Evolutionary conservation across 1,284 basidiomycete genomes (phyloP).

Genomic region (Trichosporon sp.): DNA sequence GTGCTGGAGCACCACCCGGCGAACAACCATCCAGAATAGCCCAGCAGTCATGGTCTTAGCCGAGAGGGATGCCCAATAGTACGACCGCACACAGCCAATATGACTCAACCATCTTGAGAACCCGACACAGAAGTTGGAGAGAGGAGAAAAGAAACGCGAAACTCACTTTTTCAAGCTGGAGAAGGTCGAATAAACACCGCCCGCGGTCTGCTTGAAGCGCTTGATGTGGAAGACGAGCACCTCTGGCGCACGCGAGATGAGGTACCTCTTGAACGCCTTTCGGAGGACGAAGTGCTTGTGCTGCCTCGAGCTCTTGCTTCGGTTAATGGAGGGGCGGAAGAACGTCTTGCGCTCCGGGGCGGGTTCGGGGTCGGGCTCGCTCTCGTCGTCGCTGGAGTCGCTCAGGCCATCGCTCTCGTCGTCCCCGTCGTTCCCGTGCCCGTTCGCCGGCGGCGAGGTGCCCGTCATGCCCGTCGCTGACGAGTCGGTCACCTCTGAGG

Average conservation of each 20-base stretch:
- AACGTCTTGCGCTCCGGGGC: background rate
- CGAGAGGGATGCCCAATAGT: too few species aligned
- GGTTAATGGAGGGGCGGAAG: conserved; percentile 9
- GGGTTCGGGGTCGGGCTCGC: conserved; percentile 12
- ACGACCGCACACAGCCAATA: too few species aligned
- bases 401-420: conserved; percentile 35
- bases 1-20: too few species aligned
- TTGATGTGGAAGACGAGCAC: conserved; percentile 89
- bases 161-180: conserved; percentile 46
- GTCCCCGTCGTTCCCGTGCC: conserved; percentile 7
- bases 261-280: conserved; percentile 86
- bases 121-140: too few species aligned
- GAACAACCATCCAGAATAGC: too few species aligned
- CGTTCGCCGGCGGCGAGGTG: background rate
- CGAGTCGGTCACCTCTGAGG: background rate
- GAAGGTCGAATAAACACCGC: conserved; percentile 39
- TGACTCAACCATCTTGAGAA: too few species aligned
- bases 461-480: background rate
- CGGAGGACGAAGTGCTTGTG: conserved; percentile 59
- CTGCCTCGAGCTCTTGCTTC: conserved; percentile 21
- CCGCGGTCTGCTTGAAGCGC: conserved; percentile 71
- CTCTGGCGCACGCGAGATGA: conserved; percentile 79
- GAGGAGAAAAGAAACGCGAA: background rate
- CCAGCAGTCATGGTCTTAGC: too few species aligned
- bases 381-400: conserved; percentile 39